Percentiles rank a stretch among this genome's conserved stretches.
phyloP scores from a whole-genome alignment of 352 stramenopile species.

The Pythium monospermum region DNA sequence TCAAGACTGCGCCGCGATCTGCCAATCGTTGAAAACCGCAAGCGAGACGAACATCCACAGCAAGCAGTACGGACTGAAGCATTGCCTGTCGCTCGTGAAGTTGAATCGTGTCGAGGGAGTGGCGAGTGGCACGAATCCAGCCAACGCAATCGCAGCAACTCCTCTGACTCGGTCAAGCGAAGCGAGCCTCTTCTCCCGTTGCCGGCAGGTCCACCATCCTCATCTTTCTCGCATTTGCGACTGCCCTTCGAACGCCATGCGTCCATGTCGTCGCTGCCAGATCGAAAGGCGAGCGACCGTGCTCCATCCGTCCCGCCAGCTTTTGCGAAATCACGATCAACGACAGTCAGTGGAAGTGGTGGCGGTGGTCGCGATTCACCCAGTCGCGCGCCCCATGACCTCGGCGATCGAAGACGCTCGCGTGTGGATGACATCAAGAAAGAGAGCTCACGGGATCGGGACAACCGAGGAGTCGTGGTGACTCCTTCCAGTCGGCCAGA shows the following conservation, averaged over 20 bases:
- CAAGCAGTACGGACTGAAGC: too few species aligned
- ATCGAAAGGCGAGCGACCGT: constrained; percentile 13
- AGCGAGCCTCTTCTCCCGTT: too few species aligned
- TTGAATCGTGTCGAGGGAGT: constrained; percentile 12
- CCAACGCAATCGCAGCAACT: constrained; percentile 1
- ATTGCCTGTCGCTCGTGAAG: constrained; percentile 7
- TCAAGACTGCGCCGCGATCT: too few species aligned
- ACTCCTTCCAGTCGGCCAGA: too few species aligned
- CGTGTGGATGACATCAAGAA: constrained; percentile 23
- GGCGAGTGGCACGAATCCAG: constrained; percentile 17
- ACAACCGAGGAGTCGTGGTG: neutral
- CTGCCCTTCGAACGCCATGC: constrained; percentile 41
- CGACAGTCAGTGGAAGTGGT: neutral
- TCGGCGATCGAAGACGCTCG: constrained; percentile 11
- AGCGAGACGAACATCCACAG: too few species aligned
- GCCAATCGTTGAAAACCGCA: too few species aligned
- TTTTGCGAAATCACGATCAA: constrained; percentile 17
- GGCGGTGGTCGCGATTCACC: constrained; percentile 16
- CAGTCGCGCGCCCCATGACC: constrained; percentile 2
- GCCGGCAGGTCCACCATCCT: neutral
- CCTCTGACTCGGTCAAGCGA: neutral
- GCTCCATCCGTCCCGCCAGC: neutral
- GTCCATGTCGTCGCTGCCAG: constrained; percentile 30
- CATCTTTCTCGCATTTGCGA: constrained; percentile 21
- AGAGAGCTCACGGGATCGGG: constrained; percentile 12